Conservation (phyloP, 148 eudicot genomes). For the Hydrangea macrophylla region DNA sequence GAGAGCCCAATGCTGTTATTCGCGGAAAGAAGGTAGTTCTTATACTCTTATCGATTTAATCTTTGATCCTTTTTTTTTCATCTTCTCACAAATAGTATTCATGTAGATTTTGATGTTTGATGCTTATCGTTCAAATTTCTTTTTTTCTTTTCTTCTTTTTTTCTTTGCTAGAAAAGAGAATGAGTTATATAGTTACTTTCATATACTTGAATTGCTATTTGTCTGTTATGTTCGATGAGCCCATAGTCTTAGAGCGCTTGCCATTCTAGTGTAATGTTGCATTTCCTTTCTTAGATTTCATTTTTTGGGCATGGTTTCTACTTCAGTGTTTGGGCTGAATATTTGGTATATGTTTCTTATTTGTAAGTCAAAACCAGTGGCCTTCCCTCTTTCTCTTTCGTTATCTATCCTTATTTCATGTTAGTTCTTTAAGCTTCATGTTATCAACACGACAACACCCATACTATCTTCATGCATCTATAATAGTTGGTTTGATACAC, state of each 20-base stretch:
- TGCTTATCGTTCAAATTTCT: background rate
- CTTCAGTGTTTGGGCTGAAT: background rate
- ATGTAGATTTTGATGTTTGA: background rate
- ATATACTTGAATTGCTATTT: too few relatives aligned
- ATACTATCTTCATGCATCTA: background rate
- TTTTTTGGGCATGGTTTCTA: background rate
- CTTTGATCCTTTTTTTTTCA: background rate
- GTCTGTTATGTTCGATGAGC: background rate
- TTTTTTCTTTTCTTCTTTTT: too few relatives aligned
- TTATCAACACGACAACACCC: background rate
- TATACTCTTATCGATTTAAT: background rate
- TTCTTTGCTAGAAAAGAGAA: too few relatives aligned
- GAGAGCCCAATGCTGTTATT: constrained; percentile 46
- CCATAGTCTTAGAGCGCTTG: background rate
- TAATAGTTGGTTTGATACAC: background rate
- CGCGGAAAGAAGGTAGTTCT: constrained; percentile 60
- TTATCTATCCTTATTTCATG: background rate
- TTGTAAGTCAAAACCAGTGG: background rate
- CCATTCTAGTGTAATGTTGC: background rate
- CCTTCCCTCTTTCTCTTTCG: background rate
- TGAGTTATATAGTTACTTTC: too few relatives aligned
- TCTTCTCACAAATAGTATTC: background rate
- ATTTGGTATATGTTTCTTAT: background rate
- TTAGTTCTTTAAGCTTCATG: background rate
- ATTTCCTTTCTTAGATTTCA: background rate